These are phyloP conservation scores for Alternaria triticimaculans DNA, from an alignment of 2,329 filamentous ascomycete genomes.

Conservation along the genomic window DNA sequence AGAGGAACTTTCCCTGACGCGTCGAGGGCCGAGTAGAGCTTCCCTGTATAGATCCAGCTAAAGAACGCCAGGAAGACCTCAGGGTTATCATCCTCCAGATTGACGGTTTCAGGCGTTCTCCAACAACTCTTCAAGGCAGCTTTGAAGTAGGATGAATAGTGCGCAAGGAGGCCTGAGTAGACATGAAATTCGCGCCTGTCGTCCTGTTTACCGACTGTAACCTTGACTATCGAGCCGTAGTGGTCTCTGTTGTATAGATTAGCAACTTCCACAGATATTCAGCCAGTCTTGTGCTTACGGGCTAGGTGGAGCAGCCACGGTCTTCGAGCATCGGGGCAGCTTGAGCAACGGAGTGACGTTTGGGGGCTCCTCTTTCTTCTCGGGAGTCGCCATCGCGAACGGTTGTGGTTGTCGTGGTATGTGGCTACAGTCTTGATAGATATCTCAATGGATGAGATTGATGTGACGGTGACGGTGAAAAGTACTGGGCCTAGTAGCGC, in stretches of 20 bases:
- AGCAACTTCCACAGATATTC: too few species aligned
- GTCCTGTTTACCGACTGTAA: not conserved
- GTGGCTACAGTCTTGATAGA: not conserved
- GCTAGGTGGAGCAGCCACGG: too few species aligned
- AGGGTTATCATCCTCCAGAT: not conserved
- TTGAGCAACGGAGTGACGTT: not conserved
- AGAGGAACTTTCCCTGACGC: not conserved
- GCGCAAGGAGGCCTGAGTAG: not conserved
- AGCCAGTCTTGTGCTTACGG: not conserved
- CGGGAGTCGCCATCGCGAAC: not conserved
- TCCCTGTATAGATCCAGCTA: not conserved
- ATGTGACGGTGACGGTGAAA: not conserved
- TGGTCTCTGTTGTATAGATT: fast-evolving
- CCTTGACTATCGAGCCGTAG: not conserved
- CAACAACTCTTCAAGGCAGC: not conserved
- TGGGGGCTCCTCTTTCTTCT: not conserved
- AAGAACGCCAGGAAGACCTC: not conserved
- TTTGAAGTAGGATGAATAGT: not conserved
- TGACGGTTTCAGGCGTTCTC: not conserved
- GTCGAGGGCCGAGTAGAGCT: not conserved
- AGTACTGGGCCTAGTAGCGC: not conserved
- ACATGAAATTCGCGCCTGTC: not conserved
- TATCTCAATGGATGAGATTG: not conserved
- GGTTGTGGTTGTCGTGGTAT: not conserved
- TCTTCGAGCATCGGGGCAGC: not conserved